These are phyloP conservation scores for Bassia scoparia DNA, from an alignment of 148 eudicot species.

Conservation along the genomic window DNA sequence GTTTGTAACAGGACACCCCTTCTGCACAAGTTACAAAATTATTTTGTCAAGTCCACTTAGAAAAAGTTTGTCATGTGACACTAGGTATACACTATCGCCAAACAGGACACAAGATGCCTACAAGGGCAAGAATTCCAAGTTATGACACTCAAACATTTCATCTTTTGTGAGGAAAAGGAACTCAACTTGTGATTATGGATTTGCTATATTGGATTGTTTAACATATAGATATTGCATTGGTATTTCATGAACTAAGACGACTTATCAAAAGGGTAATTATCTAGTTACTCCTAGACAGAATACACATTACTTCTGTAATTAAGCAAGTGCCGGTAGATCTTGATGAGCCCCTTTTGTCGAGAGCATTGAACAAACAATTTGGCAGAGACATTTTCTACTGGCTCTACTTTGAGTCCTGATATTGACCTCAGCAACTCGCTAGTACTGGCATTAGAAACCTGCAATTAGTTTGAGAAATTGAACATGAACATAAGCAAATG, in stretches of 20 bases:
- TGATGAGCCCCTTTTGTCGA: constrained; percentile 87
- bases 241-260: background rate
- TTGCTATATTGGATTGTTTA: background rate
- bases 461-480: constrained; percentile 23
- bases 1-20: background rate
- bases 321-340: constrained; percentile 87
- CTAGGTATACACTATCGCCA: background rate
- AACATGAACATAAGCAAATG: background rate
- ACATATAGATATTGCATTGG: background rate
- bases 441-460: constrained; percentile 86
- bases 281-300: background rate
- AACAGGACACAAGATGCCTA: background rate
- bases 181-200: background rate
- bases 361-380: constrained; percentile 99
- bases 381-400: constrained; percentile 91
- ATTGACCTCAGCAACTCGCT: constrained; percentile 86
- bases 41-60: background rate
- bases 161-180: background rate
- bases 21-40: background rate
- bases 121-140: background rate
- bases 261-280: background rate
- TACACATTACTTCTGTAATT: constrained; percentile 67
- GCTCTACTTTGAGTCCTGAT: constrained; percentile 81
- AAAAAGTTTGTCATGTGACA: background rate
- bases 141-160: background rate